These are phyloP conservation scores for Komagataella populi DNA, from an alignment of 805 yeast genomes.

Conservation along the genomic window DNA sequence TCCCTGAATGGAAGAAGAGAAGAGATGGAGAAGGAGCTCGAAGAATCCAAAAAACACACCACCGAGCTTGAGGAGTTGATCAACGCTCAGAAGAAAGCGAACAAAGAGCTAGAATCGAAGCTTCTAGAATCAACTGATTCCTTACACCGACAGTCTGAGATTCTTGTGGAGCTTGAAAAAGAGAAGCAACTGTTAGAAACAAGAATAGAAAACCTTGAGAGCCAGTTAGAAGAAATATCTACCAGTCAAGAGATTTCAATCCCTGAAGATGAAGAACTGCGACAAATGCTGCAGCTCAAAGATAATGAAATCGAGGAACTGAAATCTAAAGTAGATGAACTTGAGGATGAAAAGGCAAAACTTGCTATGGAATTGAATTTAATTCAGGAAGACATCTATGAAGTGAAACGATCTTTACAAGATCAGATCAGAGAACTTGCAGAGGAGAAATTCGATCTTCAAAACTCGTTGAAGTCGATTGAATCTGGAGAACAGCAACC, in stretches of 20 bases:
- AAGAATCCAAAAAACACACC: slow-evolving; percentile 10
- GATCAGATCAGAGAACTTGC: slow-evolving; percentile 1
- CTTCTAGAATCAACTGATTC: background rate
- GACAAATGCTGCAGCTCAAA: background rate
- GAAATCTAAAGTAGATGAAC: slow-evolving; percentile 1
- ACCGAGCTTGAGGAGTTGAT: slow-evolving; percentile 14
- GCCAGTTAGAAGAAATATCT: background rate
- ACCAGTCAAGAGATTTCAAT: background rate
- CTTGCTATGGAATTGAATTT: slow-evolving; percentile 2
- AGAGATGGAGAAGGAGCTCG: slow-evolving; percentile 8
- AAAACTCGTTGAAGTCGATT: slow-evolving; percentile 2
- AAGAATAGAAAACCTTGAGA: slow-evolving; percentile 5
- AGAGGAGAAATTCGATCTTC: background rate
- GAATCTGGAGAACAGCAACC: slow-evolving; percentile 4
- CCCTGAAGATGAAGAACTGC: background rate
- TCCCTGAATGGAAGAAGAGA: slow-evolving; percentile 3
- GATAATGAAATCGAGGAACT: slow-evolving; percentile 3
- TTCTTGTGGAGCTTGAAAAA: slow-evolving; percentile 9
- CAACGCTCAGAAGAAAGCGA: background rate
- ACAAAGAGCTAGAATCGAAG: slow-evolving; percentile 2
- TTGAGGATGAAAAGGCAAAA: slow-evolving; percentile 2
- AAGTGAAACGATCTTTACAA: slow-evolving; percentile 1
- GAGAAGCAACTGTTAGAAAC: slow-evolving; percentile 6
- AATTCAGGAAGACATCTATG: slow-evolving; percentile 2
- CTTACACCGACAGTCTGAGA: slow-evolving; percentile 2